Evolutionary conservation across 2,329 filamentous ascomycete genomes (phyloP).

Genomic region (Curvularia lunata): DNA sequence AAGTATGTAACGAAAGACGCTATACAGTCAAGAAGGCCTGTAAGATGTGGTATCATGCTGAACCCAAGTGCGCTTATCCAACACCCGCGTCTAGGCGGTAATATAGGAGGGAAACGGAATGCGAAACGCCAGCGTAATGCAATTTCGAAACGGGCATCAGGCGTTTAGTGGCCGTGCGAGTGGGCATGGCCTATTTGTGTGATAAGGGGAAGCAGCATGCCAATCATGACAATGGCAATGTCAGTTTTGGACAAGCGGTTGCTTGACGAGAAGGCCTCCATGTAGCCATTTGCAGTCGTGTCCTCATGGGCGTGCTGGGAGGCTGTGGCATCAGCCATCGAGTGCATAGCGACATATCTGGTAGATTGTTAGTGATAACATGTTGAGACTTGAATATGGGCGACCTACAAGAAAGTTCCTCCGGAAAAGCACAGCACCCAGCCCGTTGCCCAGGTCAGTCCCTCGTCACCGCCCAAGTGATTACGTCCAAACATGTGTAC

Average conservation of each 20-base stretch:
- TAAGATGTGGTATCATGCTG: conserved; percentile 2
- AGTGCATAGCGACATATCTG: conserved; percentile 97
- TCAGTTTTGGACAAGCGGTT: conserved; percentile 59
- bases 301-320: conserved; percentile 37
- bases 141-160: not conserved
- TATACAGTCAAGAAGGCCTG: not conserved
- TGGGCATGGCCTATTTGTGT: conserved; percentile 74
- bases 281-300: conserved; percentile 56
- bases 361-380: conserved; percentile 3
- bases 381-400: conserved; percentile 20
- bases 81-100: not conserved
- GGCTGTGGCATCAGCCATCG: conserved; percentile 79
- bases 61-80: not conserved
- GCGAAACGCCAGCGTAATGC: conserved; percentile 22
- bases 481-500: conserved; percentile 75
- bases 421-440: conserved; percentile 93
- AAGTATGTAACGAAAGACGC: not conserved
- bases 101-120: not conserved
- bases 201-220: conserved; percentile 79
- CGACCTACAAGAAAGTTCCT: conserved; percentile 87
- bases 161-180: conserved; percentile 57
- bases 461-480: conserved; percentile 62
- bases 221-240: conserved; percentile 70
- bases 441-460: conserved; percentile 85
- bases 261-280: conserved; percentile 58